A percentile compares a stretch with the other conserved stretches of the same genome.
These are phyloP conservation scores for Penicillium fimorum DNA, from an alignment of 495 filamentous ascomycete genomes.

Conservation along the genomic window DNA sequence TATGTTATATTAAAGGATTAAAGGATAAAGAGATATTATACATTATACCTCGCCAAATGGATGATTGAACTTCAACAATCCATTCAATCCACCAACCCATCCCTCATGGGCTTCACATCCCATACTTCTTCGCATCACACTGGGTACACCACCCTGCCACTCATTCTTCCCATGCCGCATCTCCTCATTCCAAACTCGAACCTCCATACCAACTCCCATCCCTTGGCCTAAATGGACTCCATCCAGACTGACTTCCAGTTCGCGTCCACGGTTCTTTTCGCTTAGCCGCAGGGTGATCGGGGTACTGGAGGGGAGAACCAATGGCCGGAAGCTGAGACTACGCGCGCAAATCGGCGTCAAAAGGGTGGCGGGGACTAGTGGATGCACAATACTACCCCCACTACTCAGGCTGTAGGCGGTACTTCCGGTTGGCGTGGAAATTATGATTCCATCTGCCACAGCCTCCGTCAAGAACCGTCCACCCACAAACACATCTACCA, in stretches of 20 bases:
- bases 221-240: constrained; percentile 69
- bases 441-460: constrained; percentile 91
- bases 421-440: constrained; percentile 89
- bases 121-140: constrained; percentile 51
- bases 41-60: constrained; percentile 77
- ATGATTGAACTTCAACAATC: constrained; percentile 94
- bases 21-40: neutral
- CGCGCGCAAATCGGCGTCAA: constrained; percentile 94
- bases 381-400: constrained; percentile 94
- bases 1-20: neutral
- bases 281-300: constrained; percentile 79
- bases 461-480: constrained; percentile 85
- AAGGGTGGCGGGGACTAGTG: constrained; percentile 79
- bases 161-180: constrained; percentile 66
- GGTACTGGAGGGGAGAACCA: constrained; percentile 84
- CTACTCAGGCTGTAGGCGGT: constrained; percentile 92
- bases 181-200: constrained; percentile 79
- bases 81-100: constrained; percentile 96
- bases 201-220: constrained; percentile 79
- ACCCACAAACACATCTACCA: constrained; percentile 84
- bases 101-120: constrained; percentile 70
- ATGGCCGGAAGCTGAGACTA: constrained; percentile 84
- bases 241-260: constrained; percentile 86
- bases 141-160: constrained; percentile 58
- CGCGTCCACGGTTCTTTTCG: constrained; percentile 76